phyloP scores from a whole-genome alignment of 176 grass and related monocot genomes.

The Ampelocalamus luodianensis region DNA sequence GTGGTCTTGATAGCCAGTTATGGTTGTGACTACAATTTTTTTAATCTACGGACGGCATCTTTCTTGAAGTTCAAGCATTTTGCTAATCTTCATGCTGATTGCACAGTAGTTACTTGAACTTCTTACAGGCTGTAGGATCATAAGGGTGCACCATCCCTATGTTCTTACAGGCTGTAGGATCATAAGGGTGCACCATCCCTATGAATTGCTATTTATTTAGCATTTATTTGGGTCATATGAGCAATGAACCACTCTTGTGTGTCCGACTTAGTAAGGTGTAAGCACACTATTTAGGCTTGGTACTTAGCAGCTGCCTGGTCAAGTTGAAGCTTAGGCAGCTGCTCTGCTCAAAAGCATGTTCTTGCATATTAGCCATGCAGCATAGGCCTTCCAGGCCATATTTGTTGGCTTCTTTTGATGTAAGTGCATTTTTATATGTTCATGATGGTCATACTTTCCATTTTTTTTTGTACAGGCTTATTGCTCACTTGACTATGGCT shows the following conservation, averaged over 20 bases:
- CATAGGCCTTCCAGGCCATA: slow-evolving; percentile 10
- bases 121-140: not conserved
- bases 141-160: no score
- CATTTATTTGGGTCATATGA: slow-evolving; percentile 19
- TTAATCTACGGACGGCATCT: not conserved
- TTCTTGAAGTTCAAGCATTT: slow-evolving; percentile 30
- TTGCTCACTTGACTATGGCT: slow-evolving; percentile 74
- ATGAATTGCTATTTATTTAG: not conserved
- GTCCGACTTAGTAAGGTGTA: not conserved
- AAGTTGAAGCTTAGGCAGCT: not conserved
- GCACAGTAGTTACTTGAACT: not conserved
- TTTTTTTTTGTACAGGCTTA: slow-evolving; percentile 66
- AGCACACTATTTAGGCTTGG: not conserved
- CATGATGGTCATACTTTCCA: slow-evolving; percentile 10
- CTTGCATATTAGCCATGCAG: slow-evolving; percentile 6
- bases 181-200: not conserved
- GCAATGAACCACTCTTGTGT: not conserved
- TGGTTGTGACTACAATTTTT: not conserved
- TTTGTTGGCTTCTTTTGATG: not conserved
- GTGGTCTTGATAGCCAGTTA: not conserved
- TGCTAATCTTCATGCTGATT: slow-evolving; percentile 2
- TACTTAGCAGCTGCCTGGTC: not conserved
- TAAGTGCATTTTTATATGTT: not conserved
- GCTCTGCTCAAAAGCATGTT: slow-evolving; percentile 2
- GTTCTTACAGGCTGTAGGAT: not conserved